A percentile compares a stretch with the other conserved stretches of the same genome.
These are phyloP conservation scores for Penicillium sumatraense DNA, from an alignment of 2,329 filamentous ascomycete species.

Conservation along the genomic window DNA sequence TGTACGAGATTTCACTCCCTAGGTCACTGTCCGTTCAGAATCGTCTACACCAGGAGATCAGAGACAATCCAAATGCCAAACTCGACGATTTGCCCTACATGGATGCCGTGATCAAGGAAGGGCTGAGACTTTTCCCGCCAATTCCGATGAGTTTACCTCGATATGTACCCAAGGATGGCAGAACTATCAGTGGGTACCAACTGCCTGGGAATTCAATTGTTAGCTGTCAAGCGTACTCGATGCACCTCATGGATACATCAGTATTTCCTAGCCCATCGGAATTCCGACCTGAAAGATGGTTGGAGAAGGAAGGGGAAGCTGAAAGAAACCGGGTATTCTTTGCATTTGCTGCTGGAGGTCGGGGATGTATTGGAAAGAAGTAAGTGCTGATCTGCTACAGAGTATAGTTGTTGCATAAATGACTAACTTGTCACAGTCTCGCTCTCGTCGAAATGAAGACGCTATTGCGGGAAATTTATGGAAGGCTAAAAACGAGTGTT, in stretches of 20 bases:
- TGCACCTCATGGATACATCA: not conserved
- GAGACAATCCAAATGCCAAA: not conserved
- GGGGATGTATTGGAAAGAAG: slow-evolving; percentile 2
- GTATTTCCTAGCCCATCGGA: not conserved
- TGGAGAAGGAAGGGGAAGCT: not conserved
- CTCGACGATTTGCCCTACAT: not conserved
- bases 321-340: slow-evolving; percentile 1
- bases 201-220: not conserved
- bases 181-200: not conserved
- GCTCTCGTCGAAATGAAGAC: slow-evolving; percentile 1
- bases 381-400: not conserved
- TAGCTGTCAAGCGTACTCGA: not conserved
- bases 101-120: slow-evolving; percentile 1
- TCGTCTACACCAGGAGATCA: not conserved
- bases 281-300: not conserved
- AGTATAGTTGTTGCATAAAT: not conserved
- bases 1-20: slow-evolving; percentile 1
- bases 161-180: not conserved
- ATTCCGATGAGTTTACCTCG: slow-evolving; percentile 1
- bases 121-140: not conserved
- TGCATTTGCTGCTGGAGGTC: not conserved
- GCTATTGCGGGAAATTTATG: not conserved
- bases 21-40: not conserved
- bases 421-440: not conserved
- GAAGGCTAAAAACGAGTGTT: not conserved